These are phyloP conservation scores for Elasticomyces elasticus DNA, from an alignment of 495 filamentous ascomycete genomes.

Conservation along the genomic window DNA sequence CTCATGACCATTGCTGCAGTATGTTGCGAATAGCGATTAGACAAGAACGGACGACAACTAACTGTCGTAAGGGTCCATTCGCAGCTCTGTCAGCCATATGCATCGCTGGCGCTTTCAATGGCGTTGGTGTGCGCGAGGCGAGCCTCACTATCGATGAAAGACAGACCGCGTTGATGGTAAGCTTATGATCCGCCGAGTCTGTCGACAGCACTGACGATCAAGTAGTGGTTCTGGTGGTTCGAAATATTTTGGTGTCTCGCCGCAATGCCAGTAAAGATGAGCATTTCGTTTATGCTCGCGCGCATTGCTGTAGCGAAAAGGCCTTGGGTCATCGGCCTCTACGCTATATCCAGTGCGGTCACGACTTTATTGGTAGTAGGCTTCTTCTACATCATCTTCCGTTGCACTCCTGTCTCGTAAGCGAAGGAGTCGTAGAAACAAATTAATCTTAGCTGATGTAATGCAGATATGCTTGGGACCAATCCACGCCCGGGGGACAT, in stretches of 20 bases:
- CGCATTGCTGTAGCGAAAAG: constrained; percentile 4
- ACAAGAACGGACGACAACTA: background rate
- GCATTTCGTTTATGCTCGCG: constrained; percentile 12
- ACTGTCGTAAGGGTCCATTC: background rate
- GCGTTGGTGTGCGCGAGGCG: background rate
- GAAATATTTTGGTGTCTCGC: constrained; percentile 9
- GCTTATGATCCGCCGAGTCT: background rate
- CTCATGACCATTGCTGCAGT: background rate
- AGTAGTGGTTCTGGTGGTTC: constrained; percentile 9
- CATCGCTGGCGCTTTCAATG: background rate
- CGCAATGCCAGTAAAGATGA: constrained; percentile 1
- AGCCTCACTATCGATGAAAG: background rate
- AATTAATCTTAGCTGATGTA: background rate
- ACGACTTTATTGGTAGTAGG: background rate
- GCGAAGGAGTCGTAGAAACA: background rate
- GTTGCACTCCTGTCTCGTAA: constrained; percentile 6
- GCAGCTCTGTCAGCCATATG: background rate
- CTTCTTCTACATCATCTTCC: constrained; percentile 11
- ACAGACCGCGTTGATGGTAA: background rate
- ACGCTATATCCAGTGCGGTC: background rate
- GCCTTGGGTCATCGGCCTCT: background rate
- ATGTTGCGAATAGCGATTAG: background rate
- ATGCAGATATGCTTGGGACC: constrained; percentile 5
- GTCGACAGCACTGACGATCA: background rate
- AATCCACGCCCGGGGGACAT: background rate